Evolutionary conservation across 495 filamentous ascomycete genomes (phyloP).

Genomic region (Annulohypoxylon moriforme): DNA sequence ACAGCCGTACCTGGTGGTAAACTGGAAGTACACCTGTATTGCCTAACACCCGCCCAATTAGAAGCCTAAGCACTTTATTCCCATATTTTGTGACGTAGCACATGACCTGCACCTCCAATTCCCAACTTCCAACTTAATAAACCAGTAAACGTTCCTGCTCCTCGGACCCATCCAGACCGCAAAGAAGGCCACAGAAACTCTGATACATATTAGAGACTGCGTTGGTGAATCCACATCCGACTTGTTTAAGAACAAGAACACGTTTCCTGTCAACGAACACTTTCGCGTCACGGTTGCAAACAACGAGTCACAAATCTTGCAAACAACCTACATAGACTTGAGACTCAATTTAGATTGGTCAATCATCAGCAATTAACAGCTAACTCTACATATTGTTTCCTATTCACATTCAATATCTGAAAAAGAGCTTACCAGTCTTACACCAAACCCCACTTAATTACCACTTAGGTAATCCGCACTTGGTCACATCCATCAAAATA

Average conservation of each 20-base stretch:
- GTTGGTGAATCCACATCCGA: constrained; percentile 4
- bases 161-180: constrained; percentile 29
- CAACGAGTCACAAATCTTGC: background rate
- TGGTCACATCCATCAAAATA: background rate
- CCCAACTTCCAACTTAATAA: background rate
- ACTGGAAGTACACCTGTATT: no score
- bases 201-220: constrained; percentile 14
- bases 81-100: constrained; percentile 42
- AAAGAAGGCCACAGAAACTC: constrained; percentile 20
- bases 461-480: constrained; percentile 20
- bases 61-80: constrained; percentile 8
- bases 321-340: background rate
- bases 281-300: background rate
- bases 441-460: background rate
- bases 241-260: background rate
- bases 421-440: background rate
- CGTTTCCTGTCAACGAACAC: constrained; percentile 1
- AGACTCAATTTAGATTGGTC: background rate
- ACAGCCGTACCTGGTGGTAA: no score
- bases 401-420: background rate
- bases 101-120: constrained; percentile 35
- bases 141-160: constrained; percentile 24
- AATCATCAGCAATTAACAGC: no score
- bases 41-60: constrained; percentile 13
- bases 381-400: background rate